A percentile compares a stretch with the other conserved stretches of the same genome.
Conservation (phyloP, 768 basidiomycete genomes). For the Strobilomyces confusus region DNA sequence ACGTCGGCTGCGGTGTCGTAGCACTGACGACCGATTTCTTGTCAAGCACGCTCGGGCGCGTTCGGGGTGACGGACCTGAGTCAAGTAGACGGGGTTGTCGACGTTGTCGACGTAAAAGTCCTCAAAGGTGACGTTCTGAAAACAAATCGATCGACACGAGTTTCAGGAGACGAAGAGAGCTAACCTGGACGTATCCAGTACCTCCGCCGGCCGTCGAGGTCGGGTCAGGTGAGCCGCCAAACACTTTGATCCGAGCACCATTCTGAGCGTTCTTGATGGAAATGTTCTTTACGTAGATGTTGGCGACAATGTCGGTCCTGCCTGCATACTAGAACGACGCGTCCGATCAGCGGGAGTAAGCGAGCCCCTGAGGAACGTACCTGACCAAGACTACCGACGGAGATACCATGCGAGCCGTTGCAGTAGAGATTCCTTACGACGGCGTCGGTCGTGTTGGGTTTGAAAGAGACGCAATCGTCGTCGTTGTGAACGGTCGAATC, state of each 20-base stretch:
- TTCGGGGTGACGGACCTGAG: conserved; percentile 25
- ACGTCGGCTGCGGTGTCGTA: conserved; percentile 32
- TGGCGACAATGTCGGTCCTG: conserved; percentile 41
- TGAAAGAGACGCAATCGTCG: conserved; percentile 36
- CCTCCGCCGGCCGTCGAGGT: conserved; percentile 41
- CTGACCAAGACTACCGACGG: conserved; percentile 48
- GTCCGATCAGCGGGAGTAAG: not conserved
- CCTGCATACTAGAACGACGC: conserved; percentile 30
- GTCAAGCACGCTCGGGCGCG: not conserved
- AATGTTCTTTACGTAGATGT: conserved; percentile 40
- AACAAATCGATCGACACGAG: not conserved
- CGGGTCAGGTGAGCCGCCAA: conserved; percentile 40
- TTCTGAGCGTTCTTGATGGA: conserved; percentile 45
- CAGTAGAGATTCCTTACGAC: conserved; percentile 40
- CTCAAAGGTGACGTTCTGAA: conserved; percentile 23
- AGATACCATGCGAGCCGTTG: conserved; percentile 39
- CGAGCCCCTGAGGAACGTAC: not conserved
- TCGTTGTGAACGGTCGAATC: conserved; percentile 39
- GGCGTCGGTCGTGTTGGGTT: conserved; percentile 36
- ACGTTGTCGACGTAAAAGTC: conserved; percentile 33
- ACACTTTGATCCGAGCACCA: conserved; percentile 51
- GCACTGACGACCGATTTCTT: conserved; percentile 26
- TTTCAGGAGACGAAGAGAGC: not conserved
- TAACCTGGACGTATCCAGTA: conserved; percentile 38
- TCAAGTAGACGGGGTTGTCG: conserved; percentile 40